Evolutionary conservation across 2,329 filamentous ascomycete genomes (phyloP).

Genomic region (Stachybotrys chartarum): DNA sequence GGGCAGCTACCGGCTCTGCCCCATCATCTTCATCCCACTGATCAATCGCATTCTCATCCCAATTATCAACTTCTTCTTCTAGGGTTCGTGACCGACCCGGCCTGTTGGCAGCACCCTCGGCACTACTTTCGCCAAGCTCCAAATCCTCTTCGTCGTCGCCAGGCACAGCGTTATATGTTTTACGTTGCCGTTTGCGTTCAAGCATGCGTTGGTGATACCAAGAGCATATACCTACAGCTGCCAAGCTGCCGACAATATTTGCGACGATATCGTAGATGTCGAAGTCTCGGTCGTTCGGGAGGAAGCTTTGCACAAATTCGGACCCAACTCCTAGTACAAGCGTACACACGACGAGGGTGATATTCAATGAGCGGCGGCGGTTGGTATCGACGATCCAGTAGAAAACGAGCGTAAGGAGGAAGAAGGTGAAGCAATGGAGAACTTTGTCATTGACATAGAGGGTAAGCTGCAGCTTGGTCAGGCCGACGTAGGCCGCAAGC

Average conservation of each 20-base stretch:
- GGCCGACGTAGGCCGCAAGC: slow-evolving; percentile 70
- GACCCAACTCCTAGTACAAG: slow-evolving; percentile 62
- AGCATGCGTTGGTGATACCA: slow-evolving; percentile 97
- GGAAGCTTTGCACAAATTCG: slow-evolving; percentile 66
- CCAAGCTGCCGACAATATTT: slow-evolving; percentile 73
- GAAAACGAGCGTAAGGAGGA: slow-evolving; percentile 77
- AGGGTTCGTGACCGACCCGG: slow-evolving; percentile 33
- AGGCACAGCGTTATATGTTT: slow-evolving; percentile 64
- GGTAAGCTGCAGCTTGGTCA: slow-evolving; percentile 55
- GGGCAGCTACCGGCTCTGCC: slow-evolving; percentile 10
- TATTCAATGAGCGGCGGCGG: slow-evolving; percentile 74
- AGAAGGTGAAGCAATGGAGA: slow-evolving; percentile 83
- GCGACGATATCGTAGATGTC: slow-evolving; percentile 83
- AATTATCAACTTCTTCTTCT: slow-evolving; percentile 84
- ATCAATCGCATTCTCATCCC: slow-evolving; percentile 75
- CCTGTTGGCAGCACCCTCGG: slow-evolving; percentile 52
- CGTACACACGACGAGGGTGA: slow-evolving; percentile 77
- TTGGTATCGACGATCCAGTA: slow-evolving; percentile 97
- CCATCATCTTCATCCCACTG: slow-evolving; percentile 49
- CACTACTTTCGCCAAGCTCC: slow-evolving; percentile 69
- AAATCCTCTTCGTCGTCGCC: slow-evolving; percentile 55
- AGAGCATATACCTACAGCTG: slow-evolving; percentile 65
- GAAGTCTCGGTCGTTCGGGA: slow-evolving; percentile 64
- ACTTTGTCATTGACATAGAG: slow-evolving; percentile 76
- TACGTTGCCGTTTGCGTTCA: slow-evolving; percentile 70